phyloP scores from a whole-genome alignment of 306 rosid species.

The Medicago truncatula region DNA sequence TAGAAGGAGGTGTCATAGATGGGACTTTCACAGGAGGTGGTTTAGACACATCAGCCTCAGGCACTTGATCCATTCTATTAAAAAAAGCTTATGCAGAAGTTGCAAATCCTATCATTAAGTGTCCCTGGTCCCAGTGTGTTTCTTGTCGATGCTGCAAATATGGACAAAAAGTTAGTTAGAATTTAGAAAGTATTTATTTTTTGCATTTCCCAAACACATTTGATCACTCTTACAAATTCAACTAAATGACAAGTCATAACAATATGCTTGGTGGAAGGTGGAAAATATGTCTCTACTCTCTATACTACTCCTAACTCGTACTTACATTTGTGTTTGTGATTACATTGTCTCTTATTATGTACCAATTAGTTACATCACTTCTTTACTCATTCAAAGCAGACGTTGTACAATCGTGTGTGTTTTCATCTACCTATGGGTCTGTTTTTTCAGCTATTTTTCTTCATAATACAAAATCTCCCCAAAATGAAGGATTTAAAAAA shows the following conservation, averaged over 20 bases:
- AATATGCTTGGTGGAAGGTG: conserved; percentile 11
- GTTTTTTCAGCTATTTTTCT: too few relatives aligned
- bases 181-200: not conserved
- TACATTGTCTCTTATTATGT: conserved; percentile 1
- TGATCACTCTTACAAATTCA: not conserved
- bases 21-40: conserved; percentile 52
- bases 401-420: not conserved
- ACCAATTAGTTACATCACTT: not conserved
- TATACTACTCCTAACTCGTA: not conserved
- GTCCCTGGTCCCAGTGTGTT: conserved; percentile 44
- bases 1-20: conserved; percentile 46
- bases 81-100: conserved; percentile 41
- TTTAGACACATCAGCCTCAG: conserved; percentile 54
- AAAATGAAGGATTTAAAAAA: too few relatives aligned
- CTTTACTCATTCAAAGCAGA: not conserved
- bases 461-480: too few relatives aligned
- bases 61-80: conserved; percentile 70
- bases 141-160: conserved; percentile 46
- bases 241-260: not conserved
- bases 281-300: not conserved
- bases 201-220: not conserved
- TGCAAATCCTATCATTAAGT: conserved; percentile 44
- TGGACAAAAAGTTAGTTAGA: not conserved
- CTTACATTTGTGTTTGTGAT: not conserved
- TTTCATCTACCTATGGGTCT: not conserved